These are phyloP conservation scores for Fusarium phyllophilum DNA, from an alignment of 2,329 filamentous ascomycete genomes.

Conservation along the genomic window DNA sequence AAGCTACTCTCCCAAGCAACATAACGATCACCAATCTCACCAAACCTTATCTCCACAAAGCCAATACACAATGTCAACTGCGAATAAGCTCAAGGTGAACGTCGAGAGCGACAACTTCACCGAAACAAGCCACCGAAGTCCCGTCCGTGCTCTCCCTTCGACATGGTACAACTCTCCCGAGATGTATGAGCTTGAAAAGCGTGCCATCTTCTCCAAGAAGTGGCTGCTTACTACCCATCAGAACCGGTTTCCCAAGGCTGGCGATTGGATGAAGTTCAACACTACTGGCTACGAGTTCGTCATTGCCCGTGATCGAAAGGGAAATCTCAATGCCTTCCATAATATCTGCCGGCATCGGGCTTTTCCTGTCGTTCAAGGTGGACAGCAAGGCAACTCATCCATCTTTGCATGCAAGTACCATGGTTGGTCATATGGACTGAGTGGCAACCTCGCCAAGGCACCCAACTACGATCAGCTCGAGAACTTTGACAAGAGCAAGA, in stretches of 20 bases:
- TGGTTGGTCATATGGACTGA: conserved; percentile 68
- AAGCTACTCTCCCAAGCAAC: not conserved
- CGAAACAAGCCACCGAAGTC: conserved; percentile 13
- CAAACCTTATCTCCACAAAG: not conserved
- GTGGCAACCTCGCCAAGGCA: conserved; percentile 68
- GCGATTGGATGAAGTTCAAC: conserved; percentile 66
- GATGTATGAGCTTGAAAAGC: conserved; percentile 65
- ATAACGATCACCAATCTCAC: not conserved
- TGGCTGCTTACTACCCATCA: conserved; percentile 66
- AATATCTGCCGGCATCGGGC: conserved; percentile 72
- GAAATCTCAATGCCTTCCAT: conserved; percentile 66
- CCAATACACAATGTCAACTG: not conserved
- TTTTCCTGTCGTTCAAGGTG: conserved; percentile 62
- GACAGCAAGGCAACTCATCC: conserved; percentile 57
- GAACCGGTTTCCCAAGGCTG: conserved; percentile 59
- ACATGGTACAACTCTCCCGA: conserved; percentile 62
- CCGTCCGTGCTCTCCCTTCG: conserved; percentile 54
- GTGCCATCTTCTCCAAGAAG: conserved; percentile 65
- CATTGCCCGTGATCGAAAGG: conserved; percentile 50
- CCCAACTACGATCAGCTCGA: conserved; percentile 62
- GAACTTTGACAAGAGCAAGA: conserved; percentile 65
- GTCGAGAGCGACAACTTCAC: conserved; percentile 27
- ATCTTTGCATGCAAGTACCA: conserved; percentile 70
- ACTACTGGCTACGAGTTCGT: conserved; percentile 66
- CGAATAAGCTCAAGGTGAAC: conserved; percentile 20